Evolutionary conservation across 805 yeast genomes (phyloP), one percentile per base, ranked within the genome.

Genomic region (Lipomyces yamadae): DNA sequence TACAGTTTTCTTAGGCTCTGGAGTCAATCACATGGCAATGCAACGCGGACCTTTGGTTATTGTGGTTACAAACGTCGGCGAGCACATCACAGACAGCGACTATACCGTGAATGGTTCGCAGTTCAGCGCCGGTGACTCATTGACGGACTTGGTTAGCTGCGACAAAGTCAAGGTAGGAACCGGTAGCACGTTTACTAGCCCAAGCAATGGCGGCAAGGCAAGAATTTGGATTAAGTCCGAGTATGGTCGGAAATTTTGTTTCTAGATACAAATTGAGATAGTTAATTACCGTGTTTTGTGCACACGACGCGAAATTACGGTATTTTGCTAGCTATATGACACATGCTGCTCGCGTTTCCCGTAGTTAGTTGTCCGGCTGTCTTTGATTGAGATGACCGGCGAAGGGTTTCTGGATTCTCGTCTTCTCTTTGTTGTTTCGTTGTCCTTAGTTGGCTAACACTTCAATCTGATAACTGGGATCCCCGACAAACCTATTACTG

Each of bases 61-160:
- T 24, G 55, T 50, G 1, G 15, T 50, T 18, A 50, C 2, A 8
- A 50, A 50, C 3, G 3, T 3, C 15, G 55, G 55, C 30, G 11
- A 15, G 33, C 32, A 50, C 32, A 7, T 24, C 13, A 0, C 6
- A 3, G 55, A 50, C 7, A 11, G 13, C 3, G 55, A 15, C 3
- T 50, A 50, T 18, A 50, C 33, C 5, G 55, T 50, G 4, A 2
- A 1, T 6, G 33, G 33, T 11, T 50, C 55, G 33, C 32, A 50
- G 55, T 50, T 50, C 15, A 30, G 6, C 2, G 55, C 30, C 11
- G 33, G 55, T 11, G 33, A 50, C 15, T 24, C 55, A 8, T 50
- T 50, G 55, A 50, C 55, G 29, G 55, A 50, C 33, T 50, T 50
- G 55, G 15, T 50, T 10, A 24, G 32, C 33, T 50, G 55, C 32